phyloP scores from a whole-genome alignment of 805 yeast species.

The Debaryomyces prosopidis region DNA sequence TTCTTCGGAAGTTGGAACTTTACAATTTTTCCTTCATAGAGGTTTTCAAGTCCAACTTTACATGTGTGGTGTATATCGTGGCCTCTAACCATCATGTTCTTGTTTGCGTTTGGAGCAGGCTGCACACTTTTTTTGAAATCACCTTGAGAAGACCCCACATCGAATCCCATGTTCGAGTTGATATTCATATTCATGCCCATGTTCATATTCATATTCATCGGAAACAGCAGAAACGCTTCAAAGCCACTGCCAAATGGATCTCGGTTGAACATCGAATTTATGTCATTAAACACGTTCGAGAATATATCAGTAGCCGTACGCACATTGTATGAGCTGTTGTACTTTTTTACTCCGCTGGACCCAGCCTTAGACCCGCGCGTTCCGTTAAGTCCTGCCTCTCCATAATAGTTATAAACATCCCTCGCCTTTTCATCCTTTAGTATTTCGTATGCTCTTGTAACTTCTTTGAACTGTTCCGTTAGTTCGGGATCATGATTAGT shows the following conservation, averaged over 20 bases:
- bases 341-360: slow-evolving; percentile 4
- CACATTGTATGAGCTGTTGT: slow-evolving; percentile 2
- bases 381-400: slow-evolving; percentile 45
- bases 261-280: slow-evolving; percentile 26
- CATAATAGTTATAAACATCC: slow-evolving; percentile 52
- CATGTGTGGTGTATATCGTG: slow-evolving; percentile 58
- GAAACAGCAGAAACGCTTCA: slow-evolving; percentile 7
- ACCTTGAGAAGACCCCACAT: slow-evolving; percentile 3
- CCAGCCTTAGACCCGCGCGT: slow-evolving; percentile 5
- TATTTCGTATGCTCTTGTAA: slow-evolving; percentile 67
- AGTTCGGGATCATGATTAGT: slow-evolving; percentile 50
- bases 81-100: slow-evolving; percentile 34
- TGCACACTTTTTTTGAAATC: slow-evolving; percentile 14
- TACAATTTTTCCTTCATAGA: slow-evolving; percentile 56
- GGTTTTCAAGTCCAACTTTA: slow-evolving; percentile 52
- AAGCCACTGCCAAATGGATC: slow-evolving; percentile 6
- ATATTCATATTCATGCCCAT: slow-evolving; percentile 2
- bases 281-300: slow-evolving; percentile 37
- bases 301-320: slow-evolving; percentile 27
- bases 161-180: slow-evolving; percentile 3
- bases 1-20: slow-evolving; percentile 56
- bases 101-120: slow-evolving; percentile 18
- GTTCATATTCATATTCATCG: slow-evolving; percentile 7
- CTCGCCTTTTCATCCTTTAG: slow-evolving; percentile 50
- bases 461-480: slow-evolving; percentile 57